These are phyloP conservation scores for Symbiodinium pilosum DNA, from an alignment of 73 alveolate species.

Conservation along the genomic window DNA sequence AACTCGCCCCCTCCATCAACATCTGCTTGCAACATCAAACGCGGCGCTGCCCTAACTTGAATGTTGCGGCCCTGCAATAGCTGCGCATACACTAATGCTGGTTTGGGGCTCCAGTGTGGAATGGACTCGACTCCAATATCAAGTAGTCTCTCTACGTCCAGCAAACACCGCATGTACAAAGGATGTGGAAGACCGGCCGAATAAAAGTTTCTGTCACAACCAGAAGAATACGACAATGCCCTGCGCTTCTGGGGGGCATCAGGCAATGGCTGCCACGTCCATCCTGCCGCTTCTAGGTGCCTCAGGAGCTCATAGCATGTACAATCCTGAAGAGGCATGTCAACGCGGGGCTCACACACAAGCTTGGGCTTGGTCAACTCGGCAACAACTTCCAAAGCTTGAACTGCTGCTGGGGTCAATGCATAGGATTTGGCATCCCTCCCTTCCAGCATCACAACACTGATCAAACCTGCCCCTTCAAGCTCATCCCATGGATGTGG, in stretches of 20 bases:
- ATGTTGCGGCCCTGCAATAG: background rate
- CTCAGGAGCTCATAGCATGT: background rate
- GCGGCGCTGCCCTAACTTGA: background rate
- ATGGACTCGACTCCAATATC: background rate
- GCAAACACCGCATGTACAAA: background rate
- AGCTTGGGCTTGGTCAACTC: background rate
- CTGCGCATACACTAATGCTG: background rate
- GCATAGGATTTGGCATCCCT: background rate
- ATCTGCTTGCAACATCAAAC: background rate
- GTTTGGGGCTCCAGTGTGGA: background rate
- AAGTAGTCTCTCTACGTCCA: background rate
- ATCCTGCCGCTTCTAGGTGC: background rate
- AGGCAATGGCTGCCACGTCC: background rate
- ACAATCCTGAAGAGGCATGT: background rate
- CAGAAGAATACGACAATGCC: background rate
- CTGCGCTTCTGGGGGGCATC: background rate
- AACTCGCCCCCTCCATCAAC: background rate
- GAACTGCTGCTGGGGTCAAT: background rate
- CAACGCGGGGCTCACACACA: background rate
- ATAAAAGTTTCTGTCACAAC: background rate
- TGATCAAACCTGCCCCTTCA: background rate
- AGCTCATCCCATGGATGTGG: background rate
- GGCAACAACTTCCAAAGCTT: background rate
- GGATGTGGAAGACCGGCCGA: background rate
- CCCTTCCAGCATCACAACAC: background rate